phyloP scores from a whole-genome alignment of 2,329 filamentous ascomycete species.

The Septoria petroselini region DNA sequence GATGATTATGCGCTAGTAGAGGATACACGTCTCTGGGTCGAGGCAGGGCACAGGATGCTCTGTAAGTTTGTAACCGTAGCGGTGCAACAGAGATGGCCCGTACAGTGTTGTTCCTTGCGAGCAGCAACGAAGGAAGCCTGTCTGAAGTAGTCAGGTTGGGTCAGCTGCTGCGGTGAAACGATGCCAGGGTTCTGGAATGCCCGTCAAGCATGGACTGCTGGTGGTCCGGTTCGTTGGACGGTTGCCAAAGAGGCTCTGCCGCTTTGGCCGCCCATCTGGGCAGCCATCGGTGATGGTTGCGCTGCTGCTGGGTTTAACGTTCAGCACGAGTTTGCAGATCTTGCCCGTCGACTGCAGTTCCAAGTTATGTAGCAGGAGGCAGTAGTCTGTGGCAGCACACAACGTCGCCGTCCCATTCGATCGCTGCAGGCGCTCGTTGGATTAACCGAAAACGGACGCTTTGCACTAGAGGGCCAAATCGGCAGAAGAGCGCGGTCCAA shows the following conservation, averaged over 20 bases:
- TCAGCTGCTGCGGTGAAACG: neutral
- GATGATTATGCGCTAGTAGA: neutral
- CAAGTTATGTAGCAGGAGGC: too few species aligned
- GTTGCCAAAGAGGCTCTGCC: too few species aligned
- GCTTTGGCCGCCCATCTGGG: too few species aligned
- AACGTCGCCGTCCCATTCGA: constrained; percentile 3
- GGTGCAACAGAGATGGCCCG: neutral
- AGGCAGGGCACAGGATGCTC: neutral
- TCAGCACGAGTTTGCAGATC: neutral
- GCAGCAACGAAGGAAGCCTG: too few species aligned
- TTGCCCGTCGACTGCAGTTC: neutral
- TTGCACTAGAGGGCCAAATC: neutral
- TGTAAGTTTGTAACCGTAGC: neutral
- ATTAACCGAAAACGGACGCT: neutral
- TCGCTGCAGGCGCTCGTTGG: neutral
- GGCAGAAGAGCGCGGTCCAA: neutral
- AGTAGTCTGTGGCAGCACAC: neutral
- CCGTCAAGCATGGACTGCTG: too few species aligned
- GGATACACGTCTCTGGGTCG: too few species aligned
- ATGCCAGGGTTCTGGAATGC: too few species aligned
- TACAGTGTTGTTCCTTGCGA: constrained; percentile 3
- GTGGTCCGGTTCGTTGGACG: too few species aligned
- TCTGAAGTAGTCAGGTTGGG: too few species aligned
- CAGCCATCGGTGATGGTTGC: too few species aligned
- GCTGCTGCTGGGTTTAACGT: neutral